Conservation (phyloP, 2,329 filamentous ascomycete species). For the Aspergillus latus region DNA sequence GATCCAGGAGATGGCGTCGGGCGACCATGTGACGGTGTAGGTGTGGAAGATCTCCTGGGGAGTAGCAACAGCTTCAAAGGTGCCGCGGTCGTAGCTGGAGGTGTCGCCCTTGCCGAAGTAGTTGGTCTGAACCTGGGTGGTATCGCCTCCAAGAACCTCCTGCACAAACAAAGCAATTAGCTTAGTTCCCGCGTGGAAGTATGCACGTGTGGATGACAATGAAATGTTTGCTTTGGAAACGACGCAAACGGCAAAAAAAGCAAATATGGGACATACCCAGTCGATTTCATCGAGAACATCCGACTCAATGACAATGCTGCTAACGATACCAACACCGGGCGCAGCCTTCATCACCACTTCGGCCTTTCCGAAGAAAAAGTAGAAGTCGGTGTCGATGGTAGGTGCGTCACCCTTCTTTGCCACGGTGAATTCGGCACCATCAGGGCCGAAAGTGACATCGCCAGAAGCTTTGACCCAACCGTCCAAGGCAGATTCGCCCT, state of each 20-base stretch:
- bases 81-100: conserved; percentile 74
- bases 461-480: conserved; percentile 67
- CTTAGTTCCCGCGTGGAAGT: conserved; percentile 54
- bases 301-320: conserved; percentile 87
- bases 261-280: conserved; percentile 74
- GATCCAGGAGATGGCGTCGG: conserved; percentile 62
- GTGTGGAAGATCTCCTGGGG: conserved; percentile 54
- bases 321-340: conserved; percentile 86
- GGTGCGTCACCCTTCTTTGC: conserved; percentile 76
- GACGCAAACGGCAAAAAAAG: neutral
- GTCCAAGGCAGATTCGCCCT: conserved; percentile 55
- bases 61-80: conserved; percentile 65
- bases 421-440: conserved; percentile 82
- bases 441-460: conserved; percentile 61
- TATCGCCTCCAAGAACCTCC: conserved; percentile 41
- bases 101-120: conserved; percentile 95
- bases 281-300: conserved; percentile 95
- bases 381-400: conserved; percentile 83
- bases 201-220: conserved; percentile 5
- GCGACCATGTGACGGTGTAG: conserved; percentile 64
- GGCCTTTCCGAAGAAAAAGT: conserved; percentile 96
- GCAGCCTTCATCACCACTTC: conserved; percentile 83
- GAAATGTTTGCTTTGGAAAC: conserved; percentile 31
- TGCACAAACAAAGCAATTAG: conserved; percentile 24
- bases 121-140: conserved; percentile 67